A percentile compares a stretch with the other conserved stretches of the same genome.
Conservation (phyloP, 495 filamentous ascomycete species). For the Bathelium albidoporum region DNA sequence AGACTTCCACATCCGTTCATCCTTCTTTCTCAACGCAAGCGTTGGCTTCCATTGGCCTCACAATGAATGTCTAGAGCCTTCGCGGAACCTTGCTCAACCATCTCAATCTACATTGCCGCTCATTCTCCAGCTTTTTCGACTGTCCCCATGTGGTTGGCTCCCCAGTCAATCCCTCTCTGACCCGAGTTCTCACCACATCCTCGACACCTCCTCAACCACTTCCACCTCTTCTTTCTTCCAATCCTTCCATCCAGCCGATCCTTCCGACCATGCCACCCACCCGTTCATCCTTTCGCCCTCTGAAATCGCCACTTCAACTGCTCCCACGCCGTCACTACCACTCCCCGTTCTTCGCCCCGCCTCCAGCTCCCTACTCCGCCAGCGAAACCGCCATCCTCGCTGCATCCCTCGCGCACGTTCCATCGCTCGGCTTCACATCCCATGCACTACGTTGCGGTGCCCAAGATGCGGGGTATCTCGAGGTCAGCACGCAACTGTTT, state of each 20-base stretch:
- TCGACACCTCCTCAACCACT: too few species aligned
- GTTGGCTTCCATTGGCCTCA: not conserved
- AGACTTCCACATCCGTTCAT: not conserved
- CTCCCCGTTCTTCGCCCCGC: conserved; percentile 56
- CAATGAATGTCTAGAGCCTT: not conserved
- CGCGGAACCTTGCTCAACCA: not conserved
- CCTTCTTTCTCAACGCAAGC: not conserved
- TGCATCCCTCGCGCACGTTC: conserved; percentile 68
- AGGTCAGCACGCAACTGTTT: conserved; percentile 73
- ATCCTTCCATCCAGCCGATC: too few species aligned
- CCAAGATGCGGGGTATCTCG: conserved; percentile 72
- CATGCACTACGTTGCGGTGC: conserved; percentile 65
- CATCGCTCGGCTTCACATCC: conserved; percentile 67
- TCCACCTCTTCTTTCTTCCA: too few species aligned
- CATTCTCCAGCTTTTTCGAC: too few species aligned
- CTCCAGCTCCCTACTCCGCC: conserved; percentile 54
- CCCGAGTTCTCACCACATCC: too few species aligned
- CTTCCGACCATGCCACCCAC: not conserved
- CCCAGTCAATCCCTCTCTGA: too few species aligned
- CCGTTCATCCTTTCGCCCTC: not conserved
- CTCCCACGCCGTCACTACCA: conserved; percentile 46
- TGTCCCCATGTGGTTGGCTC: too few species aligned
- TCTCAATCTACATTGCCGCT: too few species aligned
- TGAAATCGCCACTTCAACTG: conserved; percentile 10
- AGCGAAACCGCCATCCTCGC: conserved; percentile 70